Evolutionary conservation across 768 basidiomycete genomes (phyloP), one percentile per base, ranked within the genome.

Genomic region (Gyrodon lividus): DNA sequence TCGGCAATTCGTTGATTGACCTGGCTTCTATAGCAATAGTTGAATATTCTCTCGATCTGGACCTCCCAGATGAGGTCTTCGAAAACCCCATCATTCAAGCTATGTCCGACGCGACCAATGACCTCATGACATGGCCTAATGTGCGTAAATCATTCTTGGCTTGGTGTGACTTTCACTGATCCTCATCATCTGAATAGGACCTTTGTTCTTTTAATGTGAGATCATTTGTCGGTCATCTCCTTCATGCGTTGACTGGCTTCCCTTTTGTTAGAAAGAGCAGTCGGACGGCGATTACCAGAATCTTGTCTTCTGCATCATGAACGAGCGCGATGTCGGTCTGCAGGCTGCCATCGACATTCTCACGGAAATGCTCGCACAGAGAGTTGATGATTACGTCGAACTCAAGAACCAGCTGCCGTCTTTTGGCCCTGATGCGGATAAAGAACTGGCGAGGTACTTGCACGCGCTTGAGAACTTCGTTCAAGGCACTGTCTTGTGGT

Each of bases 111-210:
- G 71, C 70, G n/a, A 72, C 69, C 0, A 72, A 54, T 14, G 71
- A 72, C 48, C 67, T 72, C 16, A 73, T 72, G 71, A 73, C 71
- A 1, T 72, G 71, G 71, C 71, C 71, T n/a, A 72, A 72, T 37
- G 71, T 72, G 20, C 6, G 71, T 70, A 5, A 13, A 7, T 43
- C 8, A 19, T 23, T 43, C 34, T 52, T 51, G 37, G 40, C 46
- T n/a, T 6, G 30, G 50, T 35, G 52, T 13, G 31, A 44, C 24
- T 0, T 37, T 1, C 17, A 19, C 57, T 69, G 51, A 69, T 39
- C 26, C 30, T 42, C 26, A 38, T 46, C 43, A 20, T 31, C 19
- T 43, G 24, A 41, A 57, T 23, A 68, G 66, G 63, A 65, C 54
- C 64, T 60, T 34, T 61, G 62, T 26, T 63, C 61, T 17, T 66